These are phyloP conservation scores for Boletus sp. DNA, from an alignment of 768 basidiomycete genomes.

Conservation along the genomic window DNA sequence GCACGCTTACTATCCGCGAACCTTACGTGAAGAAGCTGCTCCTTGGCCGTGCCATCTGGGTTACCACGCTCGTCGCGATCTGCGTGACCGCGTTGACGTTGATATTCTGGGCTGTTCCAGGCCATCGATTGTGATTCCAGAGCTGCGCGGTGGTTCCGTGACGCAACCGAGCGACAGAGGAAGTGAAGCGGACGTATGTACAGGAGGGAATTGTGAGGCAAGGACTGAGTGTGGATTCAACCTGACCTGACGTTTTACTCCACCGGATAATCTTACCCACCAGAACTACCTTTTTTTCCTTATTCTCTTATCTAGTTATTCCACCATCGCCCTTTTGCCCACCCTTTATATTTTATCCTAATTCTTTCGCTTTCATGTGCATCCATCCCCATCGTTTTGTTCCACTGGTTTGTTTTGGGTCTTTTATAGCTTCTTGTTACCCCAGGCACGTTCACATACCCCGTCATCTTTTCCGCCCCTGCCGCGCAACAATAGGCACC, in stretches of 20 bases:
- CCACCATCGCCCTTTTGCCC: conserved; percentile 18
- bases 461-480: conserved; percentile 9
- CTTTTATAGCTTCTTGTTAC: conserved; percentile 21
- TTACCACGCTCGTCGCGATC: conserved; percentile 72
- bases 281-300: conserved; percentile 25
- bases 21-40: conserved; percentile 92
- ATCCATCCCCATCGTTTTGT: conserved; percentile 20
- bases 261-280: conserved; percentile 21
- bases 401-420: conserved; percentile 13
- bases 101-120: conserved; percentile 95
- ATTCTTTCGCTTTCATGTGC: conserved; percentile 23
- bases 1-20: conserved; percentile 87
- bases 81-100: conserved; percentile 81
- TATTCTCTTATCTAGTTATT: conserved; percentile 33
- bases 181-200: conserved; percentile 11
- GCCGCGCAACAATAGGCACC: conserved; percentile 21
- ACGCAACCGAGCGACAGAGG: neutral
- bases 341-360: conserved; percentile 25
- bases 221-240: conserved; percentile 17
- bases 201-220: conserved; percentile 2
- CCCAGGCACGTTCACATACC: conserved; percentile 26
- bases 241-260: conserved; percentile 15
- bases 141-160: conserved; percentile 1
- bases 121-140: conserved; percentile 68
- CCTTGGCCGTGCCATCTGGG: conserved; percentile 89